A percentile compares a stretch with the other conserved stretches of the same genome.
phyloP scores from a whole-genome alignment of 2,329 filamentous ascomycete species.

The Epicoccum sorghinum region DNA sequence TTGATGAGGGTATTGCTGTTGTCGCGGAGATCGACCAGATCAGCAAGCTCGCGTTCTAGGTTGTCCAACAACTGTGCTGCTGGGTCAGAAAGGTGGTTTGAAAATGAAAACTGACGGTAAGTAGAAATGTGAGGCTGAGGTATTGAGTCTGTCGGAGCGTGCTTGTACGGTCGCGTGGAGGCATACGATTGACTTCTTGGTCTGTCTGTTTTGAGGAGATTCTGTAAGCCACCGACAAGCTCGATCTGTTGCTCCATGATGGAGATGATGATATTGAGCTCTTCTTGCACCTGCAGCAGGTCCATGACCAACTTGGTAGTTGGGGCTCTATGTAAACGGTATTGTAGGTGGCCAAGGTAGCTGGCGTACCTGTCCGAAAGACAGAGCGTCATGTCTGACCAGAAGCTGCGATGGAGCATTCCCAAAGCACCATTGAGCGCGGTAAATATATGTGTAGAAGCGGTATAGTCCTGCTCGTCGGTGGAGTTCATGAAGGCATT shows the following conservation, averaged over 20 bases:
- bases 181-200: constrained; percentile 12
- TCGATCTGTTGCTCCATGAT: constrained; percentile 52
- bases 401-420: constrained; percentile 53
- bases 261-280: constrained; percentile 53
- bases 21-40: constrained; percentile 50
- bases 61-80: constrained; percentile 49
- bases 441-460: constrained; percentile 46
- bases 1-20: constrained; percentile 53
- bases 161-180: constrained; percentile 19
- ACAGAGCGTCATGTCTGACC: constrained; percentile 51
- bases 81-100: constrained; percentile 45
- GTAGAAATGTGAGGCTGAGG: constrained; percentile 38
- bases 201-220: constrained; percentile 7
- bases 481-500: constrained; percentile 45
- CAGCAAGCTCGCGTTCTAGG: constrained; percentile 48
- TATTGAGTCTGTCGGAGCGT: constrained; percentile 20
- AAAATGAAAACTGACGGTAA: constrained; percentile 47
- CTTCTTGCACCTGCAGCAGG: constrained; percentile 52
- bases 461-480: constrained; percentile 46
- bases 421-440: constrained; percentile 50
- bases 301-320: constrained; percentile 54
- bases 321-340: constrained; percentile 49
- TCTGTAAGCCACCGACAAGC: constrained; percentile 42
- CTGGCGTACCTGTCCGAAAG: constrained; percentile 52
- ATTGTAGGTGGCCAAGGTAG: constrained; percentile 52